These are phyloP conservation scores for Exophiala viscosa DNA, from an alignment of 2,329 filamentous ascomycete species.

Conservation along the genomic window DNA sequence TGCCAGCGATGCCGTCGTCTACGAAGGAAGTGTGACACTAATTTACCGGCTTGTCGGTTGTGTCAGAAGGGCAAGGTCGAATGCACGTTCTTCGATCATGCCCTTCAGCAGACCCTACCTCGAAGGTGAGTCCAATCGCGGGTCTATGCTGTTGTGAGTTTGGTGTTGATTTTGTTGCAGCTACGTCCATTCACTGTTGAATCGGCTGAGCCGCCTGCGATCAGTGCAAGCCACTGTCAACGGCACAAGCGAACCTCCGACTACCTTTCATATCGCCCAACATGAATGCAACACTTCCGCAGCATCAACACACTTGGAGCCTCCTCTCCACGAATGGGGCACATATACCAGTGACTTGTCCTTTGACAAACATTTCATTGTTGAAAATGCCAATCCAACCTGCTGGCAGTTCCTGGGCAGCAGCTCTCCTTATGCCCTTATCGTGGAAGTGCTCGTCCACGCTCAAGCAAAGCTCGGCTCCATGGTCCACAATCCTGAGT, in stretches of 20 bases:
- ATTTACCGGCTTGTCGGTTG: constrained; percentile 29
- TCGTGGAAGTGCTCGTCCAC: constrained; percentile 28
- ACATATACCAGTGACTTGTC: constrained; percentile 27
- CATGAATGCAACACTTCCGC: constrained; percentile 17
- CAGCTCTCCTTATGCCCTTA: constrained; percentile 27
- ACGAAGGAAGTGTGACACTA: constrained; percentile 31
- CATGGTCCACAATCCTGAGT: constrained; percentile 26
- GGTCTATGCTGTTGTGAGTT: background rate
- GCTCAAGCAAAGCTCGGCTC: constrained; percentile 27
- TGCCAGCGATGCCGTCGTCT: constrained; percentile 30
- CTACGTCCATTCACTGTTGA: constrained; percentile 30
- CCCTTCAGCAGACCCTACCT: constrained; percentile 29
- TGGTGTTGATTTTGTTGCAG: constrained; percentile 10
- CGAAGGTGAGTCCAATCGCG: constrained; percentile 24
- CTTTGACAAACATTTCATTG: constrained; percentile 30
- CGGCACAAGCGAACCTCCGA: constrained; percentile 13
- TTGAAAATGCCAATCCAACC: constrained; percentile 28
- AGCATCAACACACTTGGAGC: constrained; percentile 14
- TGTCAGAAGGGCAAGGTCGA: constrained; percentile 32
- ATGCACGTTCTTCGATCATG: constrained; percentile 32
- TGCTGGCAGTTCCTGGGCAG: constrained; percentile 30
- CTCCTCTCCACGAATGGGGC: constrained; percentile 21
- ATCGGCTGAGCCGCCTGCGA: constrained; percentile 23
- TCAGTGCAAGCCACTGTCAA: constrained; percentile 26
- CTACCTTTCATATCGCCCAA: constrained; percentile 9